These are phyloP conservation scores for Aspergillus niger DNA, from an alignment of 2,329 filamentous ascomycete species.

Conservation along the genomic window DNA sequence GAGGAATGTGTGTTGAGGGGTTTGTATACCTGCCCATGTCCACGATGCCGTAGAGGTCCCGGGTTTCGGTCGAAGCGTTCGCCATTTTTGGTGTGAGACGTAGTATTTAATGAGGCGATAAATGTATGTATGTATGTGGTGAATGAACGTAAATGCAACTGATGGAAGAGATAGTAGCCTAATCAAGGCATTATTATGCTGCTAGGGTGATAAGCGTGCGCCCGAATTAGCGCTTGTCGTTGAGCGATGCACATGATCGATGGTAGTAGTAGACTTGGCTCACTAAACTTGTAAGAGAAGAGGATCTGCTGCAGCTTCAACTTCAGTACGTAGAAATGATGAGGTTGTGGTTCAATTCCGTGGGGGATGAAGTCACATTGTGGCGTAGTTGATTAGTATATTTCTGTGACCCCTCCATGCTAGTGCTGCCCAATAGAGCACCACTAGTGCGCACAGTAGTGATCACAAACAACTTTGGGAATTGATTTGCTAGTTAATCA, in stretches of 20 bases:
- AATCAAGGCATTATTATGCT: no score
- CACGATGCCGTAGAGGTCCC: conserved; percentile 39
- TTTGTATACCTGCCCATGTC: conserved; percentile 43
- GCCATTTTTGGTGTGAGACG: conserved; percentile 9
- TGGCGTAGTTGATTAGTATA: neutral
- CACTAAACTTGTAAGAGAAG: no score
- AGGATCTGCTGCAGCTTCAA: no score
- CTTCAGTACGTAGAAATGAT: neutral
- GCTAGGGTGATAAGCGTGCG: no score
- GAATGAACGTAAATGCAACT: neutral
- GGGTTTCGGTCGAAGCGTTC: neutral
- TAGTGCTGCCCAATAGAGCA: neutral
- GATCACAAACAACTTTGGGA: no score
- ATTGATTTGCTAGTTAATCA: no score
- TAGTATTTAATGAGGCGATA: neutral
- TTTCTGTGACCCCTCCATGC: neutral
- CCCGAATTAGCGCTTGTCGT: no score
- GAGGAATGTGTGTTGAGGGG: neutral
- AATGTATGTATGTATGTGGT: neutral
- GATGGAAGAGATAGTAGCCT: no score
- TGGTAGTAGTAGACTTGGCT: no score
- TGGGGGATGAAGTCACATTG: neutral
- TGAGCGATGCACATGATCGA: no score
- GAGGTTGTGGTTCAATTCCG: neutral
- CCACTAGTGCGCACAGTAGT: neutral